These are phyloP conservation scores for Ophiostoma populinum DNA, from an alignment of 2,329 filamentous ascomycete species.

Conservation along the genomic window DNA sequence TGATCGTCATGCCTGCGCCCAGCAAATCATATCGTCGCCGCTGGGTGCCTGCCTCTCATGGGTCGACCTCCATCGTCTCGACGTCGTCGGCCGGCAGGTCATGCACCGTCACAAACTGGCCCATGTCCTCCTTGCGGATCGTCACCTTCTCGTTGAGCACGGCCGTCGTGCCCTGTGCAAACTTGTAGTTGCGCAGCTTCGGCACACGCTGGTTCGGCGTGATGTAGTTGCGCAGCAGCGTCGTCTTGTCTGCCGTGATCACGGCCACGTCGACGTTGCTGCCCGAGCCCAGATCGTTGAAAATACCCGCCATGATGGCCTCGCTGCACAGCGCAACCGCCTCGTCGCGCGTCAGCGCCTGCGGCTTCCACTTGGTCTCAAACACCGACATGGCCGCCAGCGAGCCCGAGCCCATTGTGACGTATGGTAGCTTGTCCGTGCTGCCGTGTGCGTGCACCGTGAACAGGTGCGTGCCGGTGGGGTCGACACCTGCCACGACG, in stretches of 20 bases:
- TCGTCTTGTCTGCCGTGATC: slow-evolving; percentile 91
- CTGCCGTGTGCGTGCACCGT: slow-evolving; percentile 97
- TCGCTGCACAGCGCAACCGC: slow-evolving; percentile 71
- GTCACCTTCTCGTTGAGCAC: slow-evolving; percentile 82
- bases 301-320: slow-evolving; percentile 91
- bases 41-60: slow-evolving; percentile 20
- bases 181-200: slow-evolving; percentile 89
- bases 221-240: slow-evolving; percentile 79
- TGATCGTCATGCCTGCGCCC: neutral
- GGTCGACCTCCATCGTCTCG: slow-evolving; percentile 53
- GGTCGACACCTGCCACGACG: slow-evolving; percentile 90
- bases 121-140: slow-evolving; percentile 83
- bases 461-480: slow-evolving; percentile 87
- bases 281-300: slow-evolving; percentile 92
- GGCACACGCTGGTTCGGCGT: slow-evolving; percentile 79
- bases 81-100: slow-evolving; percentile 49
- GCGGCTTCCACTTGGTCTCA: slow-evolving; percentile 81
- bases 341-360: slow-evolving; percentile 53
- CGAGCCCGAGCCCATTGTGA: slow-evolving; percentile 95
- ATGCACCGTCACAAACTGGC: slow-evolving; percentile 83
- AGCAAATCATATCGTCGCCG: neutral
- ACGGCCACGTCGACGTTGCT: slow-evolving; percentile 95
- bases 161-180: slow-evolving; percentile 81
- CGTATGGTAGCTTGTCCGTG: slow-evolving; percentile 96
- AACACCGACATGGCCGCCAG: slow-evolving; percentile 96